Conservation (phyloP, 2,329 filamentous ascomycete species). For the Cercospora beticola region DNA sequence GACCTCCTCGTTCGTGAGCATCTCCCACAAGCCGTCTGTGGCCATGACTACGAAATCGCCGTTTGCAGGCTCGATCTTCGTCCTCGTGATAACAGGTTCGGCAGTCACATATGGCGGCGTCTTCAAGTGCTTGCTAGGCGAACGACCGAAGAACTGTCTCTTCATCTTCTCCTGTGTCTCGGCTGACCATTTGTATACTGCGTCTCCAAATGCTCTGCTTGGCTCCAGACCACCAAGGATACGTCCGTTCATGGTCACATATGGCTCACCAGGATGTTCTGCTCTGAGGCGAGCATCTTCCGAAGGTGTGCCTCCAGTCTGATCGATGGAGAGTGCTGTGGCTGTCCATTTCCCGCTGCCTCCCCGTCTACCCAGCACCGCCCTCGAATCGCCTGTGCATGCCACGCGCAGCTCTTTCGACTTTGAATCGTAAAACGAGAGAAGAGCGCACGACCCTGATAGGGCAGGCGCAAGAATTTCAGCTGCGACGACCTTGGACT, state of each 20-base stretch:
- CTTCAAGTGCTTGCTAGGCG: constrained; percentile 72
- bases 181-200: constrained; percentile 91
- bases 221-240: constrained; percentile 91
- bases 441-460: constrained; percentile 92
- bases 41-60: constrained; percentile 96
- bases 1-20: constrained; percentile 98
- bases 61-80: constrained; percentile 81
- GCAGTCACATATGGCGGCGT: constrained; percentile 97
- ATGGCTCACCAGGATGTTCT: constrained; percentile 84
- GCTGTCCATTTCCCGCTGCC: constrained; percentile 87
- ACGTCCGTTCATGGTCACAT: constrained; percentile 84
- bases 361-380: constrained; percentile 79
- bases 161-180: constrained; percentile 83
- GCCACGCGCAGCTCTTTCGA: constrained; percentile 88
- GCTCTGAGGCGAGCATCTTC: constrained; percentile 80
- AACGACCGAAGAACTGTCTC: constrained; percentile 81
- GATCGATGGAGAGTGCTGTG: constrained; percentile 84
- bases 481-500: constrained; percentile 86
- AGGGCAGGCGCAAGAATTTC: constrained; percentile 89
- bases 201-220: constrained; percentile 91
- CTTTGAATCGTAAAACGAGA: constrained; percentile 92
- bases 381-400: constrained; percentile 93
- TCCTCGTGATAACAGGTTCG: constrained; percentile 91
- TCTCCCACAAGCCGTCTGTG: constrained; percentile 97
- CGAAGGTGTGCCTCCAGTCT: constrained; percentile 84